A percentile compares a stretch with the other conserved stretches of the same genome.
Conservation (phyloP, 2,329 filamentous ascomycete species). For the Mycocentrospora acerina region DNA sequence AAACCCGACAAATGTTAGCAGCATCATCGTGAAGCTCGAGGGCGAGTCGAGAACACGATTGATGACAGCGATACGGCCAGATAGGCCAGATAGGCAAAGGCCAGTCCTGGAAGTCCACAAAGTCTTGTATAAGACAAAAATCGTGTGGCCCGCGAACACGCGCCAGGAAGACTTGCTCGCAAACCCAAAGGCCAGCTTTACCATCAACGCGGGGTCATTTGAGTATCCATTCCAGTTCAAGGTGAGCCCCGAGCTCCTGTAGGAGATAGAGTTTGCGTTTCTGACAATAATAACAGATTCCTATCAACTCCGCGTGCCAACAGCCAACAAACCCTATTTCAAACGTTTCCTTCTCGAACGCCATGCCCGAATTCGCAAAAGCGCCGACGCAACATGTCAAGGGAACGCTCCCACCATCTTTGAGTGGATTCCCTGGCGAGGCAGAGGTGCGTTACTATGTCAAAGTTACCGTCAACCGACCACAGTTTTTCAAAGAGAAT, state of each 20-base stretch:
- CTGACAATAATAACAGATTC: conserved; percentile 39
- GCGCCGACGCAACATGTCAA: conserved; percentile 68
- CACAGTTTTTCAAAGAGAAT: conserved; percentile 87
- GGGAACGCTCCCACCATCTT: conserved; percentile 81
- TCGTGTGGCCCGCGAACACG: conserved; percentile 67
- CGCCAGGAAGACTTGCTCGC: conserved; percentile 41
- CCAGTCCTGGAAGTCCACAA: conserved; percentile 56
- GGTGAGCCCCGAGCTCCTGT: conserved; percentile 48
- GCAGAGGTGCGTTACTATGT: conserved; percentile 93
- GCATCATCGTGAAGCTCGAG: conserved; percentile 78
- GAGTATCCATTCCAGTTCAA: conserved; percentile 79
- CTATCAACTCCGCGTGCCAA: conserved; percentile 71
- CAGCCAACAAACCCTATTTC: conserved; percentile 40
- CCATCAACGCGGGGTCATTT: conserved; percentile 69
- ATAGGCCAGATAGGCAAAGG: conserved; percentile 46
- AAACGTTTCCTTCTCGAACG: conserved; percentile 47
- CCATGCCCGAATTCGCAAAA: conserved; percentile 48
- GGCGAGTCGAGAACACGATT: conserved; percentile 73
- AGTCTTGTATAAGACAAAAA: conserved; percentile 72
- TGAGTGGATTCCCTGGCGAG: conserved; percentile 82
- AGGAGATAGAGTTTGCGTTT: background rate
- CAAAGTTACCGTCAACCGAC: conserved; percentile 92
- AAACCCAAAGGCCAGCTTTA: conserved; percentile 52
- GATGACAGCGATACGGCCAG: conserved; percentile 50
- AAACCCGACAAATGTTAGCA: conserved; percentile 49